These are phyloP conservation scores for Bertia moriformis DNA, from an alignment of 2,329 filamentous ascomycete genomes.

Conservation along the genomic window DNA sequence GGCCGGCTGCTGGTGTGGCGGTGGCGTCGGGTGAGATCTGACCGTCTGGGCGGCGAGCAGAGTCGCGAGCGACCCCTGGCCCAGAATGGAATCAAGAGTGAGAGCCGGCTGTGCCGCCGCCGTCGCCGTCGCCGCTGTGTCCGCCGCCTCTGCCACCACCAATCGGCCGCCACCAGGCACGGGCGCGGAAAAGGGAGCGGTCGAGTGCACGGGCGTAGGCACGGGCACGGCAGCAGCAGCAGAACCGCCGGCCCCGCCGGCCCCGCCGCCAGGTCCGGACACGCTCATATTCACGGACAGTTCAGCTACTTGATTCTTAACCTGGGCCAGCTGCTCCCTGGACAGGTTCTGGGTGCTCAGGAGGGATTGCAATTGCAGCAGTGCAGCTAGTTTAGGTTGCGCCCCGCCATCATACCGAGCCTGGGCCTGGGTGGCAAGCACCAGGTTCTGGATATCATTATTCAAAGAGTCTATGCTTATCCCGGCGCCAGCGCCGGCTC, in stretches of 20 bases:
- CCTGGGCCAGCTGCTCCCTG: constrained; percentile 67
- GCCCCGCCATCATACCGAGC: constrained; percentile 63
- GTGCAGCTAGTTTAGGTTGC: constrained; percentile 55
- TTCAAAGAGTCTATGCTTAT: constrained; percentile 63
- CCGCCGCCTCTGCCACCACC: constrained; percentile 12
- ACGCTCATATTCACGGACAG: constrained; percentile 57
- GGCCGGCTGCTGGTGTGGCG: constrained; percentile 29
- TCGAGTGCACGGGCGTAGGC: too few relatives aligned
- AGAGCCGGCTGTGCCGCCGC: constrained; percentile 21
- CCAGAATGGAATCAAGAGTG: constrained; percentile 45
- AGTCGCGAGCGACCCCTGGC: constrained; percentile 42
- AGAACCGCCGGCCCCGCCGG: too few relatives aligned
- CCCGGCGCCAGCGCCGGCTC: constrained; percentile 22
- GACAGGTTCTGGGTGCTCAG: constrained; percentile 66
- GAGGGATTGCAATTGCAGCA: constrained; percentile 71
- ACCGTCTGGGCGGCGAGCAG: constrained; percentile 21
- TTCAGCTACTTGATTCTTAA: constrained; percentile 72
- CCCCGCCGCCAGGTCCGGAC: too few relatives aligned
- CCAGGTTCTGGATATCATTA: constrained; percentile 68
- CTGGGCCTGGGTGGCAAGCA: constrained; percentile 57
- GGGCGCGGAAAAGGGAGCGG: too few relatives aligned
- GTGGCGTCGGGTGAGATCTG: constrained; percentile 34
- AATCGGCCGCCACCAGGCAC: too few relatives aligned
- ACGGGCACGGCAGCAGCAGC: too few relatives aligned
- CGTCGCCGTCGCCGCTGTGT: constrained; percentile 17